Evolutionary conservation across 768 basidiomycete species (phyloP), one percentile per base, ranked within the genome.

Genomic region (Leucocoprinus leucothites): DNA sequence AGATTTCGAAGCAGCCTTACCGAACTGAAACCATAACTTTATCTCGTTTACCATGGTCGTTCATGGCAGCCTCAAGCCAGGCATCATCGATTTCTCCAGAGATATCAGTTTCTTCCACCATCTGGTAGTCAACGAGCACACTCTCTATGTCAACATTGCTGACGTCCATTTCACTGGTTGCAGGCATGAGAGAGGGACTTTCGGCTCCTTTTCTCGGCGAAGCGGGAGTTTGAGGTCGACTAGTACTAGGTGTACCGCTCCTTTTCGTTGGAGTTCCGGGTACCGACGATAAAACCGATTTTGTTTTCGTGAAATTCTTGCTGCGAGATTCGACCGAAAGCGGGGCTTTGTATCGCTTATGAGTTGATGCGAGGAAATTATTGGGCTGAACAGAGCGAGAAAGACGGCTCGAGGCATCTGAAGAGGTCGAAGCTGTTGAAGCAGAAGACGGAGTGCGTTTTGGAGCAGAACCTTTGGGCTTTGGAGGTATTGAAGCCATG

Each of bases 21-120:
- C 89, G 79, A 60, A 94, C 78, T 22, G 91, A 91, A 19, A 93
- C 91, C 67, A 93, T 84, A 43, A 92, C 91, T 66, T 93, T 92
- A 67, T 92, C 90, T 51, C 89, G 82, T 49, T 80, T 82, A n/a
- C 86, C 85, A 57, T 85, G 81, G 48, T 84, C 77, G 13, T 67
- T 66, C 1, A 70, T 67, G 1, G 67, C 64, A n/a, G 68, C 69
- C 52, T 71, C 59, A 14, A 84, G 63, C 73, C 77, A 73, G 16
- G 74, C 73, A 52, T 85, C 83, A 51, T 90, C 89, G 1, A 89
- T 74, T 51, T 87, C 87, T 0, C 69, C 86, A 9, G 84, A 89
- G 7, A 89, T 61, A 64, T 92, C 89, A 0, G 78, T 72, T 4
- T 78, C 73, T 40, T 90, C 89, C 1, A 93, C 80, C 1, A 73